These are phyloP conservation scores for Tetracentron sinense DNA, from an alignment of 164 flowering plant genomes.

Conservation along the genomic window DNA sequence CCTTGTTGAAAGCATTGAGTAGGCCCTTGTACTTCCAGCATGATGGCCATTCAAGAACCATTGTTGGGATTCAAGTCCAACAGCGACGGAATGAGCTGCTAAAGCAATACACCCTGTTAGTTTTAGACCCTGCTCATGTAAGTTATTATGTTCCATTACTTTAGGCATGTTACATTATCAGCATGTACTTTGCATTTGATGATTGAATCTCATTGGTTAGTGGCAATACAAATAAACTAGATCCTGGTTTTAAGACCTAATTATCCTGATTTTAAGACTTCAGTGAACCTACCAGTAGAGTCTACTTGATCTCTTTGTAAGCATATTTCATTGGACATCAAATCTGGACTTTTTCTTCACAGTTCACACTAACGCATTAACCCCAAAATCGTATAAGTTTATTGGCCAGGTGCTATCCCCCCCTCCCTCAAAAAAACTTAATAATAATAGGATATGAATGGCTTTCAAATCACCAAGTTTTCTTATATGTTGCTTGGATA, in stretches of 20 bases:
- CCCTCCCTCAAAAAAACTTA: too few species aligned
- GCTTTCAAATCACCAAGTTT: too few species aligned
- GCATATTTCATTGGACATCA: too few species aligned
- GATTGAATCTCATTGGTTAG: background rate
- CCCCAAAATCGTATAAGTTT: too few species aligned
- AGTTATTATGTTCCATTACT: conserved; percentile 18
- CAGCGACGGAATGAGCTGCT: conserved; percentile 35
- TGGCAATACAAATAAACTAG: background rate
- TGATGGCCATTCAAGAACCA: conserved; percentile 90
- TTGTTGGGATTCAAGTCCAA: conserved; percentile 75
- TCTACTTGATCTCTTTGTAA: too few species aligned
- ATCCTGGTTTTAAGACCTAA: background rate
- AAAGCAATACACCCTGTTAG: conserved; percentile 45
- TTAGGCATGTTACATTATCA: background rate
- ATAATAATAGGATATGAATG: too few species aligned
- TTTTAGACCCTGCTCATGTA: conserved; percentile 80
- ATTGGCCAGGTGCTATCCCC: too few species aligned
- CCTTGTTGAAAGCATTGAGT: conserved; percentile 18
- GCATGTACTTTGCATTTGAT: background rate
- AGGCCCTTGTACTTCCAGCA: conserved; percentile 96
- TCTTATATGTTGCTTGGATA: too few species aligned
- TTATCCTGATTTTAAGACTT: too few species aligned
- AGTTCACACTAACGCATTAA: too few species aligned
- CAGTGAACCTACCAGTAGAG: too few species aligned
- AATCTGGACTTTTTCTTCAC: too few species aligned